phyloP scores from a whole-genome alignment of 2,329 filamentous ascomycete species.

The Hysterium pulicare region DNA sequence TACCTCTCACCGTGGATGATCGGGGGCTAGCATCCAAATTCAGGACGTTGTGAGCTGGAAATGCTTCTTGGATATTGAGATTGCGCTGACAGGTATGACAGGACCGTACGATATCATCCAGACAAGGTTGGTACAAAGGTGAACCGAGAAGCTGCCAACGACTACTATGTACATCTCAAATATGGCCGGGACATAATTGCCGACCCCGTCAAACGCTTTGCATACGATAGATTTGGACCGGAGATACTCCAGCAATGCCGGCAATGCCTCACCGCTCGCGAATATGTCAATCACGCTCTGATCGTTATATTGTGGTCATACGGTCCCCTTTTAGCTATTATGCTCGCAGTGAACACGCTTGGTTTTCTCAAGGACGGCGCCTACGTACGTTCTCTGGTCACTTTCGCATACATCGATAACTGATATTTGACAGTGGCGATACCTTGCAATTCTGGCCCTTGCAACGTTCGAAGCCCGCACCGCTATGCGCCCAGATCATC shows the following conservation, averaged over 20 bases:
- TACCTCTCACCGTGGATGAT: conserved; percentile 67
- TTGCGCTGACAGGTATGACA: conserved; percentile 5
- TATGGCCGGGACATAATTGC: conserved; percentile 82
- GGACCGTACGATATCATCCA: conserved; percentile 66
- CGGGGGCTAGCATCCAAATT: conserved; percentile 80
- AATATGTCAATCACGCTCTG: conserved; percentile 68
- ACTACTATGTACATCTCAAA: conserved; percentile 78
- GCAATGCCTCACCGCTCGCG: conserved; percentile 64
- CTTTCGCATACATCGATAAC: neutral
- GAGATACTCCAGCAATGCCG: conserved; percentile 54
- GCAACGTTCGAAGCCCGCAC: conserved; percentile 56
- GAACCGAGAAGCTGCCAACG: conserved; percentile 29
- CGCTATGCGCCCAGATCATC: conserved; percentile 51
- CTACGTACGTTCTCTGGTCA: conserved; percentile 12
- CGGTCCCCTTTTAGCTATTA: conserved; percentile 22
- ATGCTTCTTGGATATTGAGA: neutral
- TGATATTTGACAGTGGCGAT: conserved; percentile 39
- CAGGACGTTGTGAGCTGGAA: conserved; percentile 52
- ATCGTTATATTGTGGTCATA: conserved; percentile 22
- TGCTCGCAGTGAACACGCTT: conserved; percentile 32
- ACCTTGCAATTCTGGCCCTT: conserved; percentile 51
- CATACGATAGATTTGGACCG: conserved; percentile 80
- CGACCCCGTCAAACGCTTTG: conserved; percentile 71
- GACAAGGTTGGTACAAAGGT: conserved; percentile 63
- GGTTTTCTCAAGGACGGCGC: conserved; percentile 32